Conservation (phyloP, 257 asterid genomes). For the Schizonepeta tenuifolia region DNA sequence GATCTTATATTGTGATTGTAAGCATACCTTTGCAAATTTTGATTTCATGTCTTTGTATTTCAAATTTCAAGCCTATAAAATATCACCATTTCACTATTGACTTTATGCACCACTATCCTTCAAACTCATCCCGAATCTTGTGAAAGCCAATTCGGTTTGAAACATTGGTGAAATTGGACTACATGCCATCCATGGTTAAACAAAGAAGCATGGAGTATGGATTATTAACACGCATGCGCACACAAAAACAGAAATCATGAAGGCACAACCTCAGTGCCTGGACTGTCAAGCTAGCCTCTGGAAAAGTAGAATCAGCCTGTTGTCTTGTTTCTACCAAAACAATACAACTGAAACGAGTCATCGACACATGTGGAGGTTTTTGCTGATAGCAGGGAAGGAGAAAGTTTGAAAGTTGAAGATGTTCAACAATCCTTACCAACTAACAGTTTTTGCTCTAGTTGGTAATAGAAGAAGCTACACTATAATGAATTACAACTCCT, state of each 20-base stretch:
- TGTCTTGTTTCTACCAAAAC: too few species aligned
- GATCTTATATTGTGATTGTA: slow-evolving; percentile 22
- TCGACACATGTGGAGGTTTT: not conserved
- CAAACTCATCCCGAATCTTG: not conserved
- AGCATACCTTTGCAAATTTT: not conserved
- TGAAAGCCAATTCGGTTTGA: not conserved
- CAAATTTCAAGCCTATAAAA: not conserved
- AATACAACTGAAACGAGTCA: not conserved
- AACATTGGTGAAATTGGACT: too few species aligned
- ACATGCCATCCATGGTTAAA: too few species aligned
- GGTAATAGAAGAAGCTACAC: not conserved
- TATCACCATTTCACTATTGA: not conserved
- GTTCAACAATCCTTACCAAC: not conserved
- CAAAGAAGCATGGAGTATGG: too few species aligned
- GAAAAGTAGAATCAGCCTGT: too few species aligned
- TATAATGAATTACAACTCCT: not conserved
- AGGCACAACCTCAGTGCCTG: not conserved
- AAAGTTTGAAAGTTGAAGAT: not conserved
- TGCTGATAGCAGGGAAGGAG: not conserved
- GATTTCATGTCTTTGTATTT: not conserved
- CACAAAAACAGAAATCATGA: too few species aligned
- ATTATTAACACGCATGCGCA: too few species aligned
- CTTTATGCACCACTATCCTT: not conserved
- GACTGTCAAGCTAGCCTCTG: not conserved
- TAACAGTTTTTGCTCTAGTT: not conserved